Evolutionary conservation across 73 alveolate species (phyloP), one percentile per base, ranked within the genome.

Genomic region (Effrenium voratum): DNA sequence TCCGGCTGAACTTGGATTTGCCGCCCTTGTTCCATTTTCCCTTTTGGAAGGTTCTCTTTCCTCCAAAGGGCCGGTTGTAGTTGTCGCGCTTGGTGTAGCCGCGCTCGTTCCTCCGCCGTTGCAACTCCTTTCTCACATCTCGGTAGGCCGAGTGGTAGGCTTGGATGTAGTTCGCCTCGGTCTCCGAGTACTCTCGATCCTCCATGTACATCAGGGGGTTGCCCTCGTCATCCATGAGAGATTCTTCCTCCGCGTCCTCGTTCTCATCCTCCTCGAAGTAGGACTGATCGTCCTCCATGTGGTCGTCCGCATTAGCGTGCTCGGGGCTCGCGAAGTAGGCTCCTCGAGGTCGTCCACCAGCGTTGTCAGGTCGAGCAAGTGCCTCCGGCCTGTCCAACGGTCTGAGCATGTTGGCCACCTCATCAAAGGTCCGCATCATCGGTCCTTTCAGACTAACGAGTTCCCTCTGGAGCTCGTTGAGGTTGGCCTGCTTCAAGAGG

Each of bases 371-470:
- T n/a, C n/a, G n/a, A n/a, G n/a, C n/a, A n/a, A 77, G 30, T 16
- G 88, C 88, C 45, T 77, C 88, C 2, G 88, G 88, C 19, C 88
- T 3, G 68, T 77, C 88, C n/a, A 82, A 52, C 0, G 93, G 93
- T 0, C 93, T 49, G 3, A 82, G 93, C 30, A 55, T 76, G 0
- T 8, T 12, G 46, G 91, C 91, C 1, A 80, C 52, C 46, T 82
- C 72, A 16, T 82, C 93, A n/a, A 82, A 82, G 24, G 76, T 22
- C 40, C 46, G 50, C 40, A 82, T n/a, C 24, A 76, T 50, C 36
- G 32, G 3, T 49, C 49, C 36, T 52, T 82, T 82, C 55, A 82
- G 30, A 0, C 76, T 76, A 50, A 82, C 2, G 52, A 0, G 30
- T 50, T 82, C 93, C 5, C 93, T 73, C 52, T 82, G 93, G 0